These are phyloP conservation scores for Chloromonas sp. DNA, from an alignment of 163 green algal species.

Conservation along the genomic window DNA sequence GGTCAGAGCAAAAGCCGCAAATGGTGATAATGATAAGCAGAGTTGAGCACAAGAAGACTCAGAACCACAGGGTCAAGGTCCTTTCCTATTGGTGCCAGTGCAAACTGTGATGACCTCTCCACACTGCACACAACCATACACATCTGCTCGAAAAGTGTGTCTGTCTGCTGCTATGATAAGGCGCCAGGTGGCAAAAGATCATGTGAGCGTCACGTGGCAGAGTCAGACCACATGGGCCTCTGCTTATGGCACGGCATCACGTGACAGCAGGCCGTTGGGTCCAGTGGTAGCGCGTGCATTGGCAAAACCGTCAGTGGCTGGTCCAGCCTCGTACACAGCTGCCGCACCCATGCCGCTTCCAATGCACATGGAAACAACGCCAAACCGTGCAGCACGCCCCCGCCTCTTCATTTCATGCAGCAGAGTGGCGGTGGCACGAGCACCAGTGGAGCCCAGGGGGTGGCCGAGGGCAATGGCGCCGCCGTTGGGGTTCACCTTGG, in stretches of 20 bases:
- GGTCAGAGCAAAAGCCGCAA: too few relatives aligned
- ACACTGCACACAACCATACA: too few relatives aligned
- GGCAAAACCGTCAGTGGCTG: conserved; percentile 38
- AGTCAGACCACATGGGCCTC: too few relatives aligned
- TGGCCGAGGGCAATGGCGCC: conserved; percentile 96
- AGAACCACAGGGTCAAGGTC: too few relatives aligned
- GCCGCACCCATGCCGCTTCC: conserved; percentile 96
- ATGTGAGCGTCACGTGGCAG: too few relatives aligned
- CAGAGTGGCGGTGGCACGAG: conserved; percentile 77
- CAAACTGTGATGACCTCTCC: too few relatives aligned
- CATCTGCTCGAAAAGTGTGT: too few relatives aligned
- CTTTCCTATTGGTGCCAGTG: too few relatives aligned
- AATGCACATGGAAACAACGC: conserved; percentile 98
- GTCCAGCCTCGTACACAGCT: conserved; percentile 87
- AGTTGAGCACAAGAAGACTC: too few relatives aligned
- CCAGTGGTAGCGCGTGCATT: conserved; percentile 19
- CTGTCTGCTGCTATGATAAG: too few relatives aligned
- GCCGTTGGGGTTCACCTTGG: conserved; percentile 92
- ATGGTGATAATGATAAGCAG: too few relatives aligned
- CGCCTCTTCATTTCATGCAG: conserved; percentile 26
- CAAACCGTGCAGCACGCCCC: conserved; percentile 65
- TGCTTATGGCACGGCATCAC: conserved; percentile 18
- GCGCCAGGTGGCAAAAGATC: too few relatives aligned
- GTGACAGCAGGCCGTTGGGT: conserved; percentile 12
- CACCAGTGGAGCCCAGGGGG: conserved; percentile 84